Percentiles rank a stretch among this genome's conserved stretches.
phyloP scores from a whole-genome alignment of 331 rosid genomes.

The Stylosanthes scabra region DNA sequence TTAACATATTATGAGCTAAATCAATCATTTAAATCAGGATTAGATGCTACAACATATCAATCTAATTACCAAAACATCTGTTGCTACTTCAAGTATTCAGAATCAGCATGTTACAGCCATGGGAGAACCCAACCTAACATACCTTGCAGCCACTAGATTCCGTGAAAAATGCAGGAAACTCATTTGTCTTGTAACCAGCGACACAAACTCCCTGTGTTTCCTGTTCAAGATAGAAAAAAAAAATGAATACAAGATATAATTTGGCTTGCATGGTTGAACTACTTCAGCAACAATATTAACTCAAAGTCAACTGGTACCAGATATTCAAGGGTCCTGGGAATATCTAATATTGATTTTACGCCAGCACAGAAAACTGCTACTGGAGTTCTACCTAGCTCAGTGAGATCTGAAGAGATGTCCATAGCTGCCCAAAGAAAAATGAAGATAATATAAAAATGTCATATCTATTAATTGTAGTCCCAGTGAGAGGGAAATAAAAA shows the following conservation, averaged over 20 bases:
- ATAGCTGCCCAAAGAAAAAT: slow-evolving; percentile 61
- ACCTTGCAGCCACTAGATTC: slow-evolving; percentile 96
- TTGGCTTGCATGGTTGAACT: not conserved
- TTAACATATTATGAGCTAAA: not conserved
- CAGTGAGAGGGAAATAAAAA: not conserved
- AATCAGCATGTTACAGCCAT: slow-evolving; percentile 14
- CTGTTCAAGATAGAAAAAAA: slow-evolving; percentile 49
- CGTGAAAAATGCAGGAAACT: slow-evolving; percentile 92
- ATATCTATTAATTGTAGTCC: slow-evolving; percentile 14
- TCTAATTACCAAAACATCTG: no score
- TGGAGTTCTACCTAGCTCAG: slow-evolving; percentile 94
- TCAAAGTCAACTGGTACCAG: slow-evolving; percentile 55
- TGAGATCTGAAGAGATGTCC: slow-evolving; percentile 95
- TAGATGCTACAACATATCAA: not conserved
- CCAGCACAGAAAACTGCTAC: slow-evolving; percentile 95
- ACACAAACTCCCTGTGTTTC: slow-evolving; percentile 95
- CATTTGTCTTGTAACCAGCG: slow-evolving; percentile 81
- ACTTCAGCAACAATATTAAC: slow-evolving; percentile 36
- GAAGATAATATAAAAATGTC: slow-evolving; percentile 20
- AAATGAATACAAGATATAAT: not conserved
- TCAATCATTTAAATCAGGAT: not conserved
- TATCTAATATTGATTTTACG: slow-evolving; percentile 90
- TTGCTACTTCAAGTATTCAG: no score
- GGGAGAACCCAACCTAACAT: slow-evolving; percentile 20
- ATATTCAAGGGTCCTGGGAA: slow-evolving; percentile 90